These are phyloP conservation scores for Saturnispora bothae DNA, from an alignment of 805 yeast genomes.

Conservation along the genomic window DNA sequence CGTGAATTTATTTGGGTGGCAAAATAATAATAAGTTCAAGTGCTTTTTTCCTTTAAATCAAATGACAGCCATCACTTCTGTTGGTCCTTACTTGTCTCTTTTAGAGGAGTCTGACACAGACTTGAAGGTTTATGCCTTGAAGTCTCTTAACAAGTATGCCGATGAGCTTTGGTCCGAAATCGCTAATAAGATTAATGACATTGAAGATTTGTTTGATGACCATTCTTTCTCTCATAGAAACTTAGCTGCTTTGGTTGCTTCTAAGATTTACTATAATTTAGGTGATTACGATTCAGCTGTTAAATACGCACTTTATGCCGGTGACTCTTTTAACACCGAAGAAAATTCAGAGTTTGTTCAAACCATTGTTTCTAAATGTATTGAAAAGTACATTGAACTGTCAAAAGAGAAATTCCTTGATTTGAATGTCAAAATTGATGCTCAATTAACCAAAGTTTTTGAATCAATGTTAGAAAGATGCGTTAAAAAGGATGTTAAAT, in stretches of 20 bases:
- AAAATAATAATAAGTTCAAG: background rate
- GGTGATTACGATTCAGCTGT: constrained; percentile 92
- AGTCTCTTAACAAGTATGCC: constrained; percentile 69
- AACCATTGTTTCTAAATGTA: constrained; percentile 88
- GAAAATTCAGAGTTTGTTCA: constrained; percentile 81
- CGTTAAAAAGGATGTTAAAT: constrained; percentile 57
- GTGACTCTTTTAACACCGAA: constrained; percentile 61
- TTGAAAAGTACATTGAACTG: constrained; percentile 64
- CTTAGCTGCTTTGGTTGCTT: constrained; percentile 84
- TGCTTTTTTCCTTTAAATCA: background rate
- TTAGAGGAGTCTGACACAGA: constrained; percentile 70
- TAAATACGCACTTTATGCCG: constrained; percentile 79
- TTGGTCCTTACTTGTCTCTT: constrained; percentile 86
- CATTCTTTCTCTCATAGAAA: constrained; percentile 53
- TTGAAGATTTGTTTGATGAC: constrained; percentile 89
- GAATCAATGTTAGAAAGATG: constrained; percentile 84
- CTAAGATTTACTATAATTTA: constrained; percentile 81
- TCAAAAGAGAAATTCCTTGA: constrained; percentile 41
- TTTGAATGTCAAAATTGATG: constrained; percentile 34
- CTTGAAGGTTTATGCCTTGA: constrained; percentile 75
- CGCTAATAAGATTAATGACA: constrained; percentile 77
- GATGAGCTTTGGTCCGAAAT: constrained; percentile 97
- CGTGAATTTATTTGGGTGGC: constrained; percentile 1
- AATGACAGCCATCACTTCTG: constrained; percentile 42
- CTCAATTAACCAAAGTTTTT: constrained; percentile 57